phyloP scores from a whole-genome alignment of 805 yeast species.

The Starmera amethionina region DNA sequence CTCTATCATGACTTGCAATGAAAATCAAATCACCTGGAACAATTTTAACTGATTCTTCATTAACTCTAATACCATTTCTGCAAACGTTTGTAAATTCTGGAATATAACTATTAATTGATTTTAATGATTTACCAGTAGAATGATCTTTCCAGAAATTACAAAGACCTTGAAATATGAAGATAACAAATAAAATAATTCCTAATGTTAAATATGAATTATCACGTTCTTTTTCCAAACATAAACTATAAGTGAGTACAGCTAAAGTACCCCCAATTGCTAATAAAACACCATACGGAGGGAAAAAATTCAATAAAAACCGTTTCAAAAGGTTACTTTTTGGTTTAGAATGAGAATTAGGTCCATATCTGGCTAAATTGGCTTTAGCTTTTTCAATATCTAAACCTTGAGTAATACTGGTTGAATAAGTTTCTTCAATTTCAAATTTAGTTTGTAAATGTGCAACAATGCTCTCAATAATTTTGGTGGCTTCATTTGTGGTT shows the following conservation, averaged over 20 bases:
- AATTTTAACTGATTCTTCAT: constrained; percentile 24
- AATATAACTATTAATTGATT: constrained; percentile 33
- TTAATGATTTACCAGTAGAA: constrained; percentile 37
- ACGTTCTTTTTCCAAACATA: constrained; percentile 35
- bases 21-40: constrained; percentile 37
- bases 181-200: constrained; percentile 30
- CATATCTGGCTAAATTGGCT: constrained; percentile 14
- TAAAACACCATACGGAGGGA: constrained; percentile 39
- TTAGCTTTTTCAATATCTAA: constrained; percentile 10
- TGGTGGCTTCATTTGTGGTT: not conserved
- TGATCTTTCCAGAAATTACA: constrained; percentile 39
- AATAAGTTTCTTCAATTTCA: constrained; percentile 16
- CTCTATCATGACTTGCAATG: constrained; percentile 28
- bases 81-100: constrained; percentile 28
- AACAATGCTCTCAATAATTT: too few species aligned
- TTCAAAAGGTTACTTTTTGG: constrained; percentile 25
- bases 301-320: constrained; percentile 29
- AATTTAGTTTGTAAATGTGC: constrained; percentile 19
- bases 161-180: constrained; percentile 31
- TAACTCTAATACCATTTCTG: constrained; percentile 23
- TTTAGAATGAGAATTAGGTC: constrained; percentile 27
- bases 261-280: constrained; percentile 32
- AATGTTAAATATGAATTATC: constrained; percentile 32
- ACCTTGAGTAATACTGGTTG: constrained; percentile 16
- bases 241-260: constrained; percentile 35